Base-by-base conservation (phyloP, 257 asterid species). In the Gentiana dahurica region DNA sequence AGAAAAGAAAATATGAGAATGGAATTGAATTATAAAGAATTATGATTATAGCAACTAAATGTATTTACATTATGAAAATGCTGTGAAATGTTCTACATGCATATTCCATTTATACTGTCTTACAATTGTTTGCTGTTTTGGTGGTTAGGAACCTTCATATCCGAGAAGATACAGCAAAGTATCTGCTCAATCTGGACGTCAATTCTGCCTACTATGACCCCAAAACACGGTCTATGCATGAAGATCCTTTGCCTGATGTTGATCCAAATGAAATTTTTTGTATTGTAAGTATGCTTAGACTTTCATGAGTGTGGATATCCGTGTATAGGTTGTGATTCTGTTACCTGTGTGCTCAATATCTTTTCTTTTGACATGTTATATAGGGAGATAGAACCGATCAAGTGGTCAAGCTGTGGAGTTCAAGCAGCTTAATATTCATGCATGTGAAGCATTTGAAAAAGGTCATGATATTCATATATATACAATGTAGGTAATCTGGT, bases 331-430 rank as follows among this genome's bases (percentile, higher is more conserved):
- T 15, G 24, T 15, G 24, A 15, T 15, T 15, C 24, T 15, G 24
- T 15, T 15, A 15, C 24, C 24, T 15, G 24, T 15, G 24, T 15
- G 24, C 24, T 15, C 24, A 15, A 15, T 15, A 15, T 15, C 9
- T 15, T 15, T 41, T 5, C 46, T 41, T 41, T 41, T 41, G 6
- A 41, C 6, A 41, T 41, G 6, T 5, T 41, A 48, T 62, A 24
- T 61, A 86, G 97, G 99, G 97, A 51, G 97, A 88, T 71, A 75
- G 46, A 78, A 88, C 50, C 81, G 99, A 71, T 67, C 78, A 57
- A 92, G 97, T 48, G 99, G 99, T 65, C 97, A 88, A 75, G 97
- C 99, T 51, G 58, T 88, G 84, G 98, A 92, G 68, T 92, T 92
- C 83, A 92, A 88, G 79, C 95, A 92, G 75, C 93, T 88, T 51